Base-by-base conservation (phyloP, 129 eudicot genomes). In the Tagetes patula region DNA sequence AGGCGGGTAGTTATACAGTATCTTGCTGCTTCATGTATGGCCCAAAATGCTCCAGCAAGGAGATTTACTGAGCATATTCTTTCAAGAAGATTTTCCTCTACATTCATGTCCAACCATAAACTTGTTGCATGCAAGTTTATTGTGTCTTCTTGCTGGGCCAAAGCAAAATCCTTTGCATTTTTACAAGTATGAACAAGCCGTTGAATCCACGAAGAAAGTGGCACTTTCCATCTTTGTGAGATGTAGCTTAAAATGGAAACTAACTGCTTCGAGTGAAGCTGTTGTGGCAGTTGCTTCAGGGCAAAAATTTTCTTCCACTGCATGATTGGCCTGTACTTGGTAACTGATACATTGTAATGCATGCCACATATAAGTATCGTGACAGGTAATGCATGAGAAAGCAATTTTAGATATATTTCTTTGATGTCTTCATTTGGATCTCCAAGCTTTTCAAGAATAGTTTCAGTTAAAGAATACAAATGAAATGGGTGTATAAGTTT, bases 21-120 rank as follows among this genome's bases (percentile, higher is more conserved):
- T 75, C 99, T 90, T 53, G 99, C 96, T 31, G 97, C 97, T 88
- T 95, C 97, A 74, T 95, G 89, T 79, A 90, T 84, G 74, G 97
- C 97, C 99, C 99, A 95, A 96, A 97, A 90, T 61, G 87, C 89
- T 77, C 97, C 99, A 68, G 99, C 96, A 13, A 95, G 85, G 70
- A 75, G 84, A 81, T 95, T 95, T 53, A 84, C 95, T 3, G 88
- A 90, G 63, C 84, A 81, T 70, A 68, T 82, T 65, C 76, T 88
- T 82, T 85, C 96, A 55, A 95, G 88, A 84, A 95, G 72, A 81
- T 86, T 87, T 76, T 82, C 89, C 75, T 86, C 97, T 31, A 80
- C 71, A 61, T 80, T 87, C 50, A 85, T 72, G 65, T 95, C 96
- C 82, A 82, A 70, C 89, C 83, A 86, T 45, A 86, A 72, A 70